Conservation (phyloP, 805 yeast genomes). For the Cyberlindnera maritima region DNA sequence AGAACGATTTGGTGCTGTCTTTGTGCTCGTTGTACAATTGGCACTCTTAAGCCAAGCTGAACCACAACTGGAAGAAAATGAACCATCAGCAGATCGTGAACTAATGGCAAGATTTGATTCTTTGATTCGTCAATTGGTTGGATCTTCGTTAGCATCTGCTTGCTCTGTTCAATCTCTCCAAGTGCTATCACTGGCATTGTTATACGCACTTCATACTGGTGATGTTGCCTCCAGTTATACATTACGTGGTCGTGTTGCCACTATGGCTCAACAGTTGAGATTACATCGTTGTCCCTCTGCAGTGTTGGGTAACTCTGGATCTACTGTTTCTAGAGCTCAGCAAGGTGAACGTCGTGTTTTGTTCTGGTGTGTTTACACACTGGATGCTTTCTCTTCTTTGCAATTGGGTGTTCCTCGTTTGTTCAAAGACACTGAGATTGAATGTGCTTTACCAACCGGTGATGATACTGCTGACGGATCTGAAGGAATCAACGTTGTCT, state of each 20-base stretch:
- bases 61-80: neutral
- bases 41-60: constrained; percentile 33
- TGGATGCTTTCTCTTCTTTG: constrained; percentile 73
- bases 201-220: constrained; percentile 71
- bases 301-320: constrained; percentile 63
- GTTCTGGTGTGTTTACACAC: constrained; percentile 79
- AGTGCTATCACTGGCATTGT: constrained; percentile 62
- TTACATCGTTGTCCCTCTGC: constrained; percentile 87
- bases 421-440: constrained; percentile 76
- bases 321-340: constrained; percentile 61
- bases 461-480: constrained; percentile 40
- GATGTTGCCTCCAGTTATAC: constrained; percentile 73
- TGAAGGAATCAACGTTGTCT: constrained; percentile 51
- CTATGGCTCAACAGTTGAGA: constrained; percentile 84
- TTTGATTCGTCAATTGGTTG: constrained; percentile 59
- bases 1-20: constrained; percentile 56
- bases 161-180: constrained; percentile 71
- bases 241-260: constrained; percentile 68
- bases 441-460: constrained; percentile 77
- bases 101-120: constrained; percentile 52
- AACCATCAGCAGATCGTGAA: constrained; percentile 19
- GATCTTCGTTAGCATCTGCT: constrained; percentile 55
- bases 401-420: constrained; percentile 81
- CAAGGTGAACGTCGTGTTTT: constrained; percentile 80
- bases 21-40: constrained; percentile 45